Percentiles rank a stretch among this genome's conserved stretches.
Evolutionary conservation across 2,329 filamentous ascomycete genomes (phyloP).

Genomic region (Arthrobotrys conoides): DNA sequence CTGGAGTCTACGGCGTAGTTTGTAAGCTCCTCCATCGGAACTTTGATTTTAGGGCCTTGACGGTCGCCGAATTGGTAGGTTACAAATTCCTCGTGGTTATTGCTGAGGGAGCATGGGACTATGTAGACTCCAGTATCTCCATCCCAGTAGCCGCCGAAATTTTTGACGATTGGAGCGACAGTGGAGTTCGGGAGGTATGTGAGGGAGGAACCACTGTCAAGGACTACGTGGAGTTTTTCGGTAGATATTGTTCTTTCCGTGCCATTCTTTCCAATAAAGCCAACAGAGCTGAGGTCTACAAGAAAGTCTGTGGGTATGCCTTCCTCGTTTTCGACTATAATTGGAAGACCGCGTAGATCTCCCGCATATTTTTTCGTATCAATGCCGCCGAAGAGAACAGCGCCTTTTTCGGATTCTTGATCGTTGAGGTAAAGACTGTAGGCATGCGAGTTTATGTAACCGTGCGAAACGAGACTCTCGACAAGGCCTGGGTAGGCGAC

Average conservation of each 20-base stretch:
- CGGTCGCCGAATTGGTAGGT: slow-evolving; percentile 69
- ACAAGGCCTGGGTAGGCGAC: slow-evolving; percentile 75
- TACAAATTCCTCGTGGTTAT: slow-evolving; percentile 69
- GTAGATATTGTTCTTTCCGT: slow-evolving; percentile 68
- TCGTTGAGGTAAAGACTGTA: slow-evolving; percentile 79
- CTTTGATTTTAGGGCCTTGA: slow-evolving; percentile 68
- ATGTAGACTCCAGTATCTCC: slow-evolving; percentile 54
- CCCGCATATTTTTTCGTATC: slow-evolving; percentile 81
- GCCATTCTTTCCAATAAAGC: slow-evolving; percentile 65
- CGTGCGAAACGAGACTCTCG: slow-evolving; percentile 75
- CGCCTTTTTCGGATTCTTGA: slow-evolving; percentile 75
- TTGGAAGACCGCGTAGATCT: slow-evolving; percentile 76
- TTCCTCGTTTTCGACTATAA: slow-evolving; percentile 71
- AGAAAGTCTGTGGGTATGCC: slow-evolving; percentile 75
- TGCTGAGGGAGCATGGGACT: slow-evolving; percentile 73
- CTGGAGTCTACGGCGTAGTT: slow-evolving; percentile 70
- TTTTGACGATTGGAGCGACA: slow-evolving; percentile 26
- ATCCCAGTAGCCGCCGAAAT: slow-evolving; percentile 38
- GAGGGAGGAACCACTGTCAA: slow-evolving; percentile 72
- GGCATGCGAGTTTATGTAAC: slow-evolving; percentile 74
- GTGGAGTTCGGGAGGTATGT: slow-evolving; percentile 63
- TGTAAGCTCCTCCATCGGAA: slow-evolving; percentile 74
- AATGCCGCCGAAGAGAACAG: slow-evolving; percentile 82
- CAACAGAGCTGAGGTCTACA: slow-evolving; percentile 76
- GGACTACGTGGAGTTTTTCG: slow-evolving; percentile 74